Percentiles rank a stretch among this genome's conserved stretches.
These are phyloP conservation scores for Grosmannia serpens DNA, from an alignment of 2,329 filamentous ascomycete species.

Conservation along the genomic window DNA sequence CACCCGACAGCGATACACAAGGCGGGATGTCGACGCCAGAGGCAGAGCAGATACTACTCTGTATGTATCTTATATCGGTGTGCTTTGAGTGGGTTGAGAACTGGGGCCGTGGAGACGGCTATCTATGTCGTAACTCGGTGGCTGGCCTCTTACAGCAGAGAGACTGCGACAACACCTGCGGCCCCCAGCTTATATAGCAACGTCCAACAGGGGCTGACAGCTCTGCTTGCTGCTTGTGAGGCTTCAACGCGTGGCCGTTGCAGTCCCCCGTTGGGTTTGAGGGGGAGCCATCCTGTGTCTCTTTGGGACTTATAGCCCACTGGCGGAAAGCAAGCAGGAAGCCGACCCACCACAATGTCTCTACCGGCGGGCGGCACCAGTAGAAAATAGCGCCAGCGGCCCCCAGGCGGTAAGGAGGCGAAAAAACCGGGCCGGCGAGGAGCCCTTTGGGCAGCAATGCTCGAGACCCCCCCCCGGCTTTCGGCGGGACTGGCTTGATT, in stretches of 20 bases:
- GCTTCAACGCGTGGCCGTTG: neutral
- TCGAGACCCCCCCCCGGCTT: neutral
- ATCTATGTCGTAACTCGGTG: neutral
- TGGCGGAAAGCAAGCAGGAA: neutral
- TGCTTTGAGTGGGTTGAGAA: neutral
- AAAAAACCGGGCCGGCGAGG: neutral
- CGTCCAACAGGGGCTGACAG: neutral
- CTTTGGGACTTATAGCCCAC: neutral
- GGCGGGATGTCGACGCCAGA: neutral
- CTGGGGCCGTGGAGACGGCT: neutral
- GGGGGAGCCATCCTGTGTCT: neutral
- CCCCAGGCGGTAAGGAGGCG: neutral
- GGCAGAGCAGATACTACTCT: neutral
- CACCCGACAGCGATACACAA: neutral
- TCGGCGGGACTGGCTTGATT: neutral
- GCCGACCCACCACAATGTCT: neutral
- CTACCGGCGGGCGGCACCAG: neutral
- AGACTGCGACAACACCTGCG: neutral
- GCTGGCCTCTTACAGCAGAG: neutral
- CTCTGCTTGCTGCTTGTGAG: neutral
- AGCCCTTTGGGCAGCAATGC: slow-evolving; percentile 11
- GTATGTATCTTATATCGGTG: too few species aligned
- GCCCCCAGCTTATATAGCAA: neutral
- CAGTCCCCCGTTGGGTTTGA: neutral
- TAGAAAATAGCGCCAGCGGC: neutral